Percentiles rank a stretch among this genome's conserved stretches.
Conservation (phyloP, 768 basidiomycete species). For the Cyclocybe aegerita region DNA sequence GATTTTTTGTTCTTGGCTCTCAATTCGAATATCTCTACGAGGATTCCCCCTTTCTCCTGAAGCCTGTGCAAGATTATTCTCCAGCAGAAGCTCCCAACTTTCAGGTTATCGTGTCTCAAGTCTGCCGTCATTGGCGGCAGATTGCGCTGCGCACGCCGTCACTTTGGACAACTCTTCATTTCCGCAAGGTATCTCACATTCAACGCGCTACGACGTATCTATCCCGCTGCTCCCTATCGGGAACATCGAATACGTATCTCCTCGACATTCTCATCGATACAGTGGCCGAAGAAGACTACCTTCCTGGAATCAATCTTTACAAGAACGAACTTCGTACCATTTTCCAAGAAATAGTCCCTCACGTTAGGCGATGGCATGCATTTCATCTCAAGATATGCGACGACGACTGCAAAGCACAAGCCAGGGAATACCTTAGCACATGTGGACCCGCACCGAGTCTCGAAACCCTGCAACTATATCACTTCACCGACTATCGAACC, state of each 20-base stretch:
- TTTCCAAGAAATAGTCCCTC: slow-evolving; percentile 42
- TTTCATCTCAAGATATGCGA: slow-evolving; percentile 61
- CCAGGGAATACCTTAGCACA: slow-evolving; percentile 46
- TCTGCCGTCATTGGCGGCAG: slow-evolving; percentile 56
- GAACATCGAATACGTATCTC: slow-evolving; percentile 20
- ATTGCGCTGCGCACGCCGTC: slow-evolving; percentile 49
- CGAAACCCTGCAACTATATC: slow-evolving; percentile 62
- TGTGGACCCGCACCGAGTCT: slow-evolving; percentile 57
- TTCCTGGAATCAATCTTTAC: slow-evolving; percentile 51
- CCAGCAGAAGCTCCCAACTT: slow-evolving; percentile 44
- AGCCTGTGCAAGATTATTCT: slow-evolving; percentile 42
- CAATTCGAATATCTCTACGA: slow-evolving; percentile 41
- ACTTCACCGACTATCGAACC: slow-evolving; percentile 57
- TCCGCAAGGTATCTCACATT: slow-evolving; percentile 51
- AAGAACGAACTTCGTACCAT: slow-evolving; percentile 46
- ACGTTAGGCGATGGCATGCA: slow-evolving; percentile 55
- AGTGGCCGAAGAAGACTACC: slow-evolving; percentile 47
- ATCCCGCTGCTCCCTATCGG: slow-evolving; percentile 24
- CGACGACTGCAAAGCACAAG: slow-evolving; percentile 54
- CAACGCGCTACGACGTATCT: slow-evolving; percentile 47
- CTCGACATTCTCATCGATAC: slow-evolving; percentile 62
- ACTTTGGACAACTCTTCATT: slow-evolving; percentile 58
- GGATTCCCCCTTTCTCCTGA: slow-evolving; percentile 49
- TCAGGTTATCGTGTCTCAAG: slow-evolving; percentile 57
- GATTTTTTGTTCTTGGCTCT: slow-evolving; percentile 57